These are phyloP conservation scores for Terfezia boudieri DNA, from an alignment of 495 filamentous ascomycete species.

Conservation along the genomic window DNA sequence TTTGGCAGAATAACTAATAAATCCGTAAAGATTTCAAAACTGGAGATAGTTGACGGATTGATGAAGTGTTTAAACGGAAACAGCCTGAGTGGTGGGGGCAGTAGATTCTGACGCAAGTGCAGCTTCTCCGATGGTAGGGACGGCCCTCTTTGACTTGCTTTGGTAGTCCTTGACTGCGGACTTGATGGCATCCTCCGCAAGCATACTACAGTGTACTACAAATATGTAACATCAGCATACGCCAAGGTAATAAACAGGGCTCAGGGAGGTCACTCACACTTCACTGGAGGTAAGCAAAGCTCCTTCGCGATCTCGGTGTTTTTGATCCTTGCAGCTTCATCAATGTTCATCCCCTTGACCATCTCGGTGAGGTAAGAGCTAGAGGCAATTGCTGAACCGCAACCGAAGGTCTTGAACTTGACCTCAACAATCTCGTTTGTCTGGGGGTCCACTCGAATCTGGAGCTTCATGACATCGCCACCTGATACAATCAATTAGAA, in stretches of 20 bases:
- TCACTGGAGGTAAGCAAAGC: constrained; percentile 82
- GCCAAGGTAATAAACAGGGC: constrained; percentile 6
- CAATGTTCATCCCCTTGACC: constrained; percentile 85
- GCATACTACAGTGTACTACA: constrained; percentile 80
- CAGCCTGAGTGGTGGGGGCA: no score
- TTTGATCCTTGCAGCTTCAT: constrained; percentile 70
- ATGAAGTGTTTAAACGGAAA: no score
- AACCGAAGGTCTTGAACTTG: constrained; percentile 97
- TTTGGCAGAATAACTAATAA: no score
- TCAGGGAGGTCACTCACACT: constrained; percentile 35
- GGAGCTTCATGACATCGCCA: constrained; percentile 96
- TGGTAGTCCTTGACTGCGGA: constrained; percentile 97
- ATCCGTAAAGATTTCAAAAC: no score
- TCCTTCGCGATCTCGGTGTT: constrained; percentile 98
- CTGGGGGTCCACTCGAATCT: constrained; percentile 85
- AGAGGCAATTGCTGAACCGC: constrained; percentile 82
- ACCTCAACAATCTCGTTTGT: constrained; percentile 82
- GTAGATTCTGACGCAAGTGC: neutral
- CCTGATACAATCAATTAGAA: constrained; percentile 13
- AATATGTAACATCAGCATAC: constrained; percentile 20
- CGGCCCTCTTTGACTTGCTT: constrained; percentile 34
- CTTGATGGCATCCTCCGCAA: constrained; percentile 98
- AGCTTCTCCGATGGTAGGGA: neutral
- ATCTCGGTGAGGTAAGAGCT: constrained; percentile 81
- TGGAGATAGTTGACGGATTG: no score